phyloP scores from a whole-genome alignment of 371 early-diverging fungal genomes.

The Mucor lusitanicus region DNA sequence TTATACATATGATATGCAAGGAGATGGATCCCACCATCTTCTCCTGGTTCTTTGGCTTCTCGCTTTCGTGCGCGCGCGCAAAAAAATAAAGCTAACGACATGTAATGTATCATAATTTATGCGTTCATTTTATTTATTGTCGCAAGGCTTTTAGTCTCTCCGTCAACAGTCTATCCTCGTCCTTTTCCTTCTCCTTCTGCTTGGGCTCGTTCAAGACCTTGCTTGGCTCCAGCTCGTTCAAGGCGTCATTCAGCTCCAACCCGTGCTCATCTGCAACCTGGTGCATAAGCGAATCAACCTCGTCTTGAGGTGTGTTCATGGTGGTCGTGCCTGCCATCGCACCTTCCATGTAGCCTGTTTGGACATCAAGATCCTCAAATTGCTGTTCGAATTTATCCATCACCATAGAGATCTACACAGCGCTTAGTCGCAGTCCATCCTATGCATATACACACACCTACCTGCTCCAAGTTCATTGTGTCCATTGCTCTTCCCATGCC shows the following conservation, averaged over 20 bases:
- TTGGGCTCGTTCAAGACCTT: constrained; percentile 25
- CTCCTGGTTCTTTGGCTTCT: background rate
- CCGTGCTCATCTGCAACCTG: constrained; percentile 95
- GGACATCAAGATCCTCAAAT: constrained; percentile 94
- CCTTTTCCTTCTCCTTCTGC: constrained; percentile 26
- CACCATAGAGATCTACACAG: constrained; percentile 77
- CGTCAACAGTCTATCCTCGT: constrained; percentile 33
- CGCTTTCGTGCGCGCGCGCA: no score
- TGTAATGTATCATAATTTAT: background rate
- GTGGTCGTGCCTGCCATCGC: constrained; percentile 88
- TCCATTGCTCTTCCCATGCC: constrained; percentile 92
- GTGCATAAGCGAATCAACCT: constrained; percentile 90
- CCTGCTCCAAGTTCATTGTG: constrained; percentile 93
- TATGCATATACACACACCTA: constrained; percentile 15
- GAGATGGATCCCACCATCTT: background rate
- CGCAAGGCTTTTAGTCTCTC: constrained; percentile 39
- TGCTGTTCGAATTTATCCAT: constrained; percentile 96
- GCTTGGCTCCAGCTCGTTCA: constrained; percentile 58
- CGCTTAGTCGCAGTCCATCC: background rate
- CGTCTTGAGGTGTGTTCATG: constrained; percentile 80
- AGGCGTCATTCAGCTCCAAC: constrained; percentile 73
- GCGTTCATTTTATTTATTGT: constrained; percentile 23
- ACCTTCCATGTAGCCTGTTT: constrained; percentile 90
- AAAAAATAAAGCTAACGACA: background rate
- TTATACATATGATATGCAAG: constrained; percentile 2